Evolutionary conservation across 768 basidiomycete species (phyloP), one percentile per base, ranked within the genome.

Genomic region (Amanita fuliginea): DNA sequence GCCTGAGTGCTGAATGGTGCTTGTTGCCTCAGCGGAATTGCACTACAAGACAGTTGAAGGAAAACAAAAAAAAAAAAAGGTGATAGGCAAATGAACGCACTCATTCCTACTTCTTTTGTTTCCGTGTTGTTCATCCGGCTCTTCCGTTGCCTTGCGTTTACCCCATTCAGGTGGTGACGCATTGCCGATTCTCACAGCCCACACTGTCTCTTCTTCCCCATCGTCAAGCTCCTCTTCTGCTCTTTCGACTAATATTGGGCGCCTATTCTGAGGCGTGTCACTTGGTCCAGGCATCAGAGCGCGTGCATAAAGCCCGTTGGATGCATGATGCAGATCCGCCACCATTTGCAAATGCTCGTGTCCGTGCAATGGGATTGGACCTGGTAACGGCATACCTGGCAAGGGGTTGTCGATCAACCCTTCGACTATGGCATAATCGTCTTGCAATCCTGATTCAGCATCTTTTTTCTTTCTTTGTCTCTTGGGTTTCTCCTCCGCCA

Each of bases 181-280:
- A 55, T 75, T 66, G 2, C 86, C 83, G 36, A 83, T 69, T 43
- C 73, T 75, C 28, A 88, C 71, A 39, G 67, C 70, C 86, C 87
- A 90, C 45, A 81, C 83, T 24, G 64, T 61, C n/a, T 68, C 75
- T 24, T 81, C 72, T 26, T 75, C 70, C 16, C 60, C 61, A 39
- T 80, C 82, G 24, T 77, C 81, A 71, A 81, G 73, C 62, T 85
- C 83, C 58, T 84, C 82, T 59, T 82, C 77, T 2, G 73, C 73
- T 0, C 49, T 50, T 43, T 50, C 49, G 21, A 43, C 14, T 8
- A 50, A n/a, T 7, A 39, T 21, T 16, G 42, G 36, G 16, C 56
- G 49, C 18, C 49, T 49, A 24, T 51, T 42, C 32, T 43, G 36
- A 33, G 39, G 13, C 19, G 53, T 22, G 32, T 55, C 49, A 16